Evolutionary conservation across 208 protist genomes (phyloP), one percentile per base, ranked within the genome.

Genomic region (Trypanosomatidae sp.): DNA sequence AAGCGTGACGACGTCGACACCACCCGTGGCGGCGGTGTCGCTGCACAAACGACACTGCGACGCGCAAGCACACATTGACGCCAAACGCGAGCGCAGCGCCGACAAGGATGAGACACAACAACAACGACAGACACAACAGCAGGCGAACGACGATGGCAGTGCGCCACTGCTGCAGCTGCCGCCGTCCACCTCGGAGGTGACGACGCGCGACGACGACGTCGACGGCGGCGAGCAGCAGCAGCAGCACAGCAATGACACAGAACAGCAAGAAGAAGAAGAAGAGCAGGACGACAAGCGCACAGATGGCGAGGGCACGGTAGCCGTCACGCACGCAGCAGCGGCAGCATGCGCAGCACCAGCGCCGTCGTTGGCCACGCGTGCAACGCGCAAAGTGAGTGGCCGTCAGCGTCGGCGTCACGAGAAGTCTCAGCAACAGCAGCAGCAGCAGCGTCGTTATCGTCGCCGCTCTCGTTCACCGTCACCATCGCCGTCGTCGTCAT

Each of bases 181-280:
- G 10, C 28, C 28, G 10, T 33, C 28, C 10, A 8, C 28, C 13
- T 33, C 28, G 10, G 28, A 8, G 28, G 28, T 13, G n/a, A n/a
- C n/a, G n/a, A n/a, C n/a, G n/a, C n/a, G n/a, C n/a, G n/a, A n/a
- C n/a, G n/a, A 28, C n/a, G 25, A 18, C n/a, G 8, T 10, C 15
- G 13, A 16, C 8, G 3, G 3, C 20, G 39, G 10, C 47, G 19
- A 47, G 8, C 26, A 39, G 22, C 39, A 30, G 33, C 33, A 28
- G 7, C 22, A 26, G 20, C 43, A n/a, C n/a, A n/a, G n/a, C n/a
- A n/a, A n/a, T 37, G 20, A 15, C 1, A 40, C 27, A 39, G 19
- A 47, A 35, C 4, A 37, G 54, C 15, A 61, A 61, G 33, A 22
- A 32, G 5, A 61, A 62, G 43, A 56, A 51, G 28, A 33, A 37